Conservation (phyloP, 1,139 yeast genomes). For the Wickerhamiella infanticola region DNA sequence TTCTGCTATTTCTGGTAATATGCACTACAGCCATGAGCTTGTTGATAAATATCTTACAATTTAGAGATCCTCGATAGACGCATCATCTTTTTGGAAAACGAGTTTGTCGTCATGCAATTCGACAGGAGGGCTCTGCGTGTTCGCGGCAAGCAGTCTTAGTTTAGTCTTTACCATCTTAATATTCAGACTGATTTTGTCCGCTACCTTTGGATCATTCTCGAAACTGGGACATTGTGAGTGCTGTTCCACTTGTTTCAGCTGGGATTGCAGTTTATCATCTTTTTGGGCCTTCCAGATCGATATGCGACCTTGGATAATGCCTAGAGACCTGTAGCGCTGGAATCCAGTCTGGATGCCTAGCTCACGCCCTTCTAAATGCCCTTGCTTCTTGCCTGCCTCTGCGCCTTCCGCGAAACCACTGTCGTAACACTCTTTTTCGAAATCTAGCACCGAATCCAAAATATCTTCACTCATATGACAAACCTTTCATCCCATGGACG, state of each 20-base stretch:
- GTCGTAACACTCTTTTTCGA: conserved; percentile 30
- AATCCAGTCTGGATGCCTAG: conserved; percentile 70
- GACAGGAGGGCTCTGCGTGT: conserved; percentile 7
- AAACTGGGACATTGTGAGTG: conserved; percentile 3
- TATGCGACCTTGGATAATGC: conserved; percentile 44
- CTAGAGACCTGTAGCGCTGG: conserved; percentile 49
- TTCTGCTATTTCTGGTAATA: conserved; percentile 62
- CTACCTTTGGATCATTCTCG: conserved; percentile 10
- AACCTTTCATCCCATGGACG: neutral
- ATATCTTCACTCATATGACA: neutral
- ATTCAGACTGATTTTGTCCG: conserved; percentile 10
- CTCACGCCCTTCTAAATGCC: conserved; percentile 56
- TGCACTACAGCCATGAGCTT: conserved; percentile 41
- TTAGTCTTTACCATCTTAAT: conserved; percentile 13
- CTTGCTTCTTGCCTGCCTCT: conserved; percentile 36
- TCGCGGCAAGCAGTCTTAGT: conserved; percentile 10
- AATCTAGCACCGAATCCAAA: conserved; percentile 11
- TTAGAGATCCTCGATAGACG: conserved; percentile 13
- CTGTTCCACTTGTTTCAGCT: conserved; percentile 1
- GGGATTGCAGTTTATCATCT: conserved; percentile 4
- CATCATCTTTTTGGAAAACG: conserved; percentile 8
- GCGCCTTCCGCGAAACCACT: conserved; percentile 44
- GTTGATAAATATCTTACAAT: conserved; percentile 44
- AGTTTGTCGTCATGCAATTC: conserved; percentile 10
- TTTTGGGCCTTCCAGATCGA: conserved; percentile 22